Base-by-base conservation (phyloP, 106 monocot genomes). In the Vanilla planifolia region DNA sequence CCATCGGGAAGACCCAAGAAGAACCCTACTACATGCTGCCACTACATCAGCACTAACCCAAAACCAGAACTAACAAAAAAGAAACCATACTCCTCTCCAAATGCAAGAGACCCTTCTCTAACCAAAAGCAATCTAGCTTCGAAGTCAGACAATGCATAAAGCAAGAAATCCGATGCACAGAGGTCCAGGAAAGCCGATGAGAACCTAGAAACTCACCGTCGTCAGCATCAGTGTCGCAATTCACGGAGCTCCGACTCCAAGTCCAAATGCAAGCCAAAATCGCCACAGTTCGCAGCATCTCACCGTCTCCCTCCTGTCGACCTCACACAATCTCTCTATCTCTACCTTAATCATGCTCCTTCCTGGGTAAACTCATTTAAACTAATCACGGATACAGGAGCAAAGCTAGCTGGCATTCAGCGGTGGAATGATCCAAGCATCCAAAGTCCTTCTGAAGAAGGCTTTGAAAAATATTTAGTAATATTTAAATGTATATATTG, bases 181-280 rank as follows among this genome's bases (percentile, higher is more conserved):
- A 33, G 19, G 34, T 16, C 27, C 67, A 26, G 0, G 42, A 48
- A 65, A 35, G 29, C 35, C 19, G 29, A 22, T 28, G 25, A 57
- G 3, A 32, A 59, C 23, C 27, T 24, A 48, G 24, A 63, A 70
- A 27, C 69, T 64, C 27, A 76, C 76, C 70, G 48, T 76, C 76
- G 19, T 64, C 50, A 33, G 56, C 55, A 47, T 63, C 68, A 0
- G 75, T 63, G 8, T 28, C 63, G 55, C 61, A 67, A 62, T 67
- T 57, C 43, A 58, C 51, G 23, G 47, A 63, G 51, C 61, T 48
- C 17, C 41, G 15, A 68, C 32, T 46, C 59, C 8, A 75, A 35
- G 29, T 32, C 55, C 25, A 63, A 63, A 75, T 43, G 63, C 63
- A 71, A 8, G 35, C 43, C 25, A 70, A 52, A 36, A 70, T 35